These are phyloP conservation scores for Oryza glumipatula DNA, from an alignment of 176 grass and related monocot species.

Conservation along the genomic window DNA sequence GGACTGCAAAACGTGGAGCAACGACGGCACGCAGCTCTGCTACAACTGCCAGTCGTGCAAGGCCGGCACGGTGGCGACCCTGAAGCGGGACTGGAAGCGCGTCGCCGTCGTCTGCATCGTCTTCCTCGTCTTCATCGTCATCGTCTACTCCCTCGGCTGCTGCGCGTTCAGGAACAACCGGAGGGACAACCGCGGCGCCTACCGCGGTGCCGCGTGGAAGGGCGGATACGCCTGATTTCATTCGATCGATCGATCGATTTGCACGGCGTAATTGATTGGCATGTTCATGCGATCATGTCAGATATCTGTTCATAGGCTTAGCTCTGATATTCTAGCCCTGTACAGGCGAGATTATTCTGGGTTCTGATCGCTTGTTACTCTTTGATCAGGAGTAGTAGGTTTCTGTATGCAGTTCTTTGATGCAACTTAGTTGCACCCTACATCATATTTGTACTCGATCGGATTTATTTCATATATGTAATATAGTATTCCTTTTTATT, in stretches of 20 bases:
- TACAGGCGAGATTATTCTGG: slow-evolving; percentile 40
- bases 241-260: slow-evolving; percentile 8
- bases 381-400: slow-evolving; percentile 24
- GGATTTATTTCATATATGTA: slow-evolving; percentile 1
- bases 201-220: slow-evolving; percentile 42
- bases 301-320: slow-evolving; percentile 1
- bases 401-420: slow-evolving; percentile 37
- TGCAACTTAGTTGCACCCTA: background rate
- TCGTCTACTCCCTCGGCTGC: slow-evolving; percentile 89
- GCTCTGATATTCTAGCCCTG: slow-evolving; percentile 36
- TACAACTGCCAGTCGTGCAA: slow-evolving; percentile 82
- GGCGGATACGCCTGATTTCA: slow-evolving; percentile 42
- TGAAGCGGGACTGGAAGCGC: slow-evolving; percentile 77
- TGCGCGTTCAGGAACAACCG: slow-evolving; percentile 87
- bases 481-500: background rate
- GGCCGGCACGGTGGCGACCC: slow-evolving; percentile 67
- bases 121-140: slow-evolving; percentile 78
- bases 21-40: slow-evolving; percentile 48
- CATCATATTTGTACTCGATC: background rate
- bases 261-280: background rate
- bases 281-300: background rate
- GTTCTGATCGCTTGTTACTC: background rate
- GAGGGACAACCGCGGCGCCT: slow-evolving; percentile 46
- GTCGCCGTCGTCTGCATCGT: slow-evolving; percentile 55
- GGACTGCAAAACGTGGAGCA: slow-evolving; percentile 61